phyloP scores from a whole-genome alignment of 2,329 filamentous ascomycete species.

The Arthroderma sp. region DNA sequence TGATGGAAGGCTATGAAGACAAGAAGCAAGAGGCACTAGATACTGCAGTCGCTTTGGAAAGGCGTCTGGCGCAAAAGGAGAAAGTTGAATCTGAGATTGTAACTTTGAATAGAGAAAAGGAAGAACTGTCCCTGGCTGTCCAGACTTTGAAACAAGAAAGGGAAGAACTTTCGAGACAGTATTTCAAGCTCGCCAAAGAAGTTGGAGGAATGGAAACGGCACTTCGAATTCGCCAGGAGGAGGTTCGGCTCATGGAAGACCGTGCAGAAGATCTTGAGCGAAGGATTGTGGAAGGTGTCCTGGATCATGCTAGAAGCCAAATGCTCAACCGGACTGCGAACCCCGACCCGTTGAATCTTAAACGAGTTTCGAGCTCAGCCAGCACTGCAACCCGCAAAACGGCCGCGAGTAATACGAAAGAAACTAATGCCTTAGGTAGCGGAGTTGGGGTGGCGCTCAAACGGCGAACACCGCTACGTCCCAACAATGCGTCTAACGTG shows the following conservation, averaged over 20 bases:
- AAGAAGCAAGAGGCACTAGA: constrained; percentile 70
- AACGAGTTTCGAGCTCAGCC: constrained; percentile 36
- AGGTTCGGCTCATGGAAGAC: constrained; percentile 78
- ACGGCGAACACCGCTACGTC: constrained; percentile 37
- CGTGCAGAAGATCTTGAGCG: constrained; percentile 82
- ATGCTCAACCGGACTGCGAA: constrained; percentile 62
- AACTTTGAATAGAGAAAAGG: constrained; percentile 44
- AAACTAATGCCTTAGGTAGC: constrained; percentile 26
- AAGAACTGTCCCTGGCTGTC: constrained; percentile 47
- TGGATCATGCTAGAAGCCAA: constrained; percentile 77
- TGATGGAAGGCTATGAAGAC: constrained; percentile 63
- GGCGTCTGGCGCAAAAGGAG: constrained; percentile 54
- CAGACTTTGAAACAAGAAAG: constrained; percentile 32
- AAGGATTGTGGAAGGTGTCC: constrained; percentile 84
- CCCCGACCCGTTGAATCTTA: constrained; percentile 37
- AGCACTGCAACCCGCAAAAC: constrained; percentile 28
- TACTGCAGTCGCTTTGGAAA: constrained; percentile 66
- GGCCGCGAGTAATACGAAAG: constrained; percentile 23
- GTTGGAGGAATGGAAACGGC: constrained; percentile 86
- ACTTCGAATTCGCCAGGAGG: constrained; percentile 74
- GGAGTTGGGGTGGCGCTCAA: constrained; percentile 36
- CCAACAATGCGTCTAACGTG: constrained; percentile 30
- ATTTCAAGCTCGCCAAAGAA: constrained; percentile 67
- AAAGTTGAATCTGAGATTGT: constrained; percentile 42
- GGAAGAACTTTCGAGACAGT: constrained; percentile 64